Evolutionary conservation across 208 protist genomes (phyloP).

Genomic region (Strigomonas culicis): DNA sequence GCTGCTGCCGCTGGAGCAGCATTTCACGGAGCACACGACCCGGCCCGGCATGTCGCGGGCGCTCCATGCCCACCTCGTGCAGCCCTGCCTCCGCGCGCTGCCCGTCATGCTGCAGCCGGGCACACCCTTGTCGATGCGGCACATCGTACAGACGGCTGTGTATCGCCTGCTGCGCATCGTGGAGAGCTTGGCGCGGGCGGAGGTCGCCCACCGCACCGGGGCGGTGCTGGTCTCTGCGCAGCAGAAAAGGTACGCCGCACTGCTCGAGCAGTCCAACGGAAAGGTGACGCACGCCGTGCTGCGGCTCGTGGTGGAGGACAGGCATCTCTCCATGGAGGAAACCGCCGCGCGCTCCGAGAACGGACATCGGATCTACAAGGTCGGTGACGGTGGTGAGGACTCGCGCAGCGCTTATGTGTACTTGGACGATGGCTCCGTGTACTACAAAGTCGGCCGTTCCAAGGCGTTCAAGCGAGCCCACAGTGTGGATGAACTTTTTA

Average conservation of each 20-base stretch:
- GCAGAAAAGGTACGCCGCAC: conserved; percentile 61
- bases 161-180: conserved; percentile 73
- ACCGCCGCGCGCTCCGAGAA: conserved; percentile 49
- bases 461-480: conserved; percentile 44
- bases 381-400: conserved; percentile 32
- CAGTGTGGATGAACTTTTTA: conserved; percentile 76
- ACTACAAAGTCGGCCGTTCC: conserved; percentile 38
- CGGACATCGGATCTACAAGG: conserved; percentile 62
- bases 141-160: conserved; percentile 37
- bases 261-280: conserved; percentile 60
- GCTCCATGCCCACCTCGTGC: conserved; percentile 31
- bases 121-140: neutral
- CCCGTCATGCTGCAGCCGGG: neutral
- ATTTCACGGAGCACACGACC: conserved; percentile 28
- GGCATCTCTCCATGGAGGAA: conserved; percentile 58
- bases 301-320: conserved; percentile 62
- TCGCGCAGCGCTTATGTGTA: conserved; percentile 38
- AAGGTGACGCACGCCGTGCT: conserved; percentile 67
- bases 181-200: conserved; percentile 50
- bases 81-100: conserved; percentile 11
- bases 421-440: conserved; percentile 64
- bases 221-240: conserved; percentile 33
- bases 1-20: conserved; percentile 24
- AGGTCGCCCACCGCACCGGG: conserved; percentile 48
- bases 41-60: conserved; percentile 42